A percentile compares a stretch with the other conserved stretches of the same genome.
phyloP scores from a whole-genome alignment of 2,329 filamentous ascomycete genomes.

The Aureobasidium sp. region DNA sequence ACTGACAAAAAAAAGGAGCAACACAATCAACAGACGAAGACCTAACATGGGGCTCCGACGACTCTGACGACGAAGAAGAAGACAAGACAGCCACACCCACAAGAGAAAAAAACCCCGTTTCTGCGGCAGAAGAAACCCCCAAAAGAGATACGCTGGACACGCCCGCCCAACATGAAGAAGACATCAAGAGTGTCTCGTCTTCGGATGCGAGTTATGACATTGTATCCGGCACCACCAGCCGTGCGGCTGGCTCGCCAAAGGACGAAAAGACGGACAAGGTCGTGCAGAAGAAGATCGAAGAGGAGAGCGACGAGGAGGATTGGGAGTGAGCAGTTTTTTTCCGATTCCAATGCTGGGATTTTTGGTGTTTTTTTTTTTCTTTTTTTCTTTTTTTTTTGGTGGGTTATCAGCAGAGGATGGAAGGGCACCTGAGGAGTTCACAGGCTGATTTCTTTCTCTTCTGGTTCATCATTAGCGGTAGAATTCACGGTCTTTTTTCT shows the following conservation, averaged over 20 bases:
- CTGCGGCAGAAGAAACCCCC: too few relatives aligned
- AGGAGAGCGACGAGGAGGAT: constrained; percentile 32
- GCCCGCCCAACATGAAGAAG: constrained; percentile 82
- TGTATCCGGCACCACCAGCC: constrained; percentile 67
- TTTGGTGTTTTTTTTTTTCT: background rate
- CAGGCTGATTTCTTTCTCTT: too few relatives aligned
- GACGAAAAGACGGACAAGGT: constrained; percentile 39
- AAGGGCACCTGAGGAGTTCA: too few relatives aligned
- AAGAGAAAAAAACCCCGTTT: too few relatives aligned
- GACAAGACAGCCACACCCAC: constrained; percentile 28
- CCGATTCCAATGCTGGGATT: too few relatives aligned
- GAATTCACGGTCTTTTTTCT: too few relatives aligned
- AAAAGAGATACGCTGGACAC: too few relatives aligned
- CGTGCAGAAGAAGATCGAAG: constrained; percentile 19
- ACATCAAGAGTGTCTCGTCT: constrained; percentile 72
- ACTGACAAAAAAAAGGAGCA: constrained; percentile 46
- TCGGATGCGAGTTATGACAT: constrained; percentile 96
- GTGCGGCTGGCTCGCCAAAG: constrained; percentile 62
- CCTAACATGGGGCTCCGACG: constrained; percentile 66
- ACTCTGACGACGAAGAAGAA: constrained; percentile 50
- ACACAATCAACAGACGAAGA: constrained; percentile 67
- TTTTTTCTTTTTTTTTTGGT: too few relatives aligned
- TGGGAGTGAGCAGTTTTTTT: constrained; percentile 27
- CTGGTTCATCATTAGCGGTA: too few relatives aligned
- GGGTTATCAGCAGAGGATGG: too few relatives aligned